Percentiles rank a stretch among this genome's conserved stretches.
Conservation (phyloP, 176 grass and related monocot genomes). For the Raddia distichophylla region DNA sequence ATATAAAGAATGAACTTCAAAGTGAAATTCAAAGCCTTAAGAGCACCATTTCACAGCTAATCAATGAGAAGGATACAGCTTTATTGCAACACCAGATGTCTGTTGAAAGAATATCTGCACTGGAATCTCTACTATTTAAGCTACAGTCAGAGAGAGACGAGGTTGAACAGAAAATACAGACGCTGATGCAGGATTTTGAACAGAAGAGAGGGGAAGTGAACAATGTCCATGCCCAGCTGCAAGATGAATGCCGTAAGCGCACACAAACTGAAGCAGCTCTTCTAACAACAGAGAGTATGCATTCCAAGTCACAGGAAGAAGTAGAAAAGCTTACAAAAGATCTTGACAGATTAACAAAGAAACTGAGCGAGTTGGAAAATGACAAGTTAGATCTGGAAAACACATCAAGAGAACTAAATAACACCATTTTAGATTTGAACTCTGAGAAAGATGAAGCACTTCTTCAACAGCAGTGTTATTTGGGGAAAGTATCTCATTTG, state of each 20-base stretch:
- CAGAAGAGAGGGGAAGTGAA: constrained; percentile 45
- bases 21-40: constrained; percentile 67
- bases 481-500: constrained; percentile 50
- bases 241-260: constrained; percentile 48
- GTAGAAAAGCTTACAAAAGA: constrained; percentile 41
- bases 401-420: constrained; percentile 49
- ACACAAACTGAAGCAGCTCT: constrained; percentile 57
- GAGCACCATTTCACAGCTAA: constrained; percentile 44
- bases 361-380: constrained; percentile 44
- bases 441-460: constrained; percentile 45
- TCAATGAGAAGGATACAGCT: constrained; percentile 44
- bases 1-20: constrained; percentile 63
- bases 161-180: constrained; percentile 48
- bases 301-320: constrained; percentile 53
- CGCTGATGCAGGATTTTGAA: constrained; percentile 53
- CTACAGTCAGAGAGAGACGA: constrained; percentile 50
- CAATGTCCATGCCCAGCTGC: constrained; percentile 36
- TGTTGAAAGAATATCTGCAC: constrained; percentile 31
- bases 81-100: constrained; percentile 46
- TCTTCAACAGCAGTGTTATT: constrained; percentile 44
- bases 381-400: constrained; percentile 48
- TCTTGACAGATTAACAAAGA: constrained; percentile 37
- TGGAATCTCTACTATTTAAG: constrained; percentile 46
- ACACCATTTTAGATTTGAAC: constrained; percentile 40
- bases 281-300: constrained; percentile 34